phyloP scores from a whole-genome alignment of 306 rosid genomes.

The Luffa aegyptiaca region DNA sequence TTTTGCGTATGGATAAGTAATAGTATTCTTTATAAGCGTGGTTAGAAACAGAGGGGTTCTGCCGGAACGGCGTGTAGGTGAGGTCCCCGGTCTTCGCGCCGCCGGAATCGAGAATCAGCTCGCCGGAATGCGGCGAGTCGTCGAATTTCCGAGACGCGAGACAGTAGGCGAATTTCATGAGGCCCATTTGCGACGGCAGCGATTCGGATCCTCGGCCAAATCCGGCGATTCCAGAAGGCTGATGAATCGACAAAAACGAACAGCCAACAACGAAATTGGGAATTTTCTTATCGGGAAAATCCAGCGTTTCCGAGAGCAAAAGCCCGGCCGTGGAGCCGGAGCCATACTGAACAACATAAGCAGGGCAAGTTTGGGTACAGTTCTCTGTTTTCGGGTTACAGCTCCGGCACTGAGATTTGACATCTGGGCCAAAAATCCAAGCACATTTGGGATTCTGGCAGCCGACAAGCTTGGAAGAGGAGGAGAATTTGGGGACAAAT shows the following conservation, averaged over 20 bases:
- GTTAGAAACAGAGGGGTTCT: constrained; percentile 28
- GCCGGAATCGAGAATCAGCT: constrained; percentile 47
- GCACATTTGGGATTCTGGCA: constrained; percentile 68
- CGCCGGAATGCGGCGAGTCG: constrained; percentile 44
- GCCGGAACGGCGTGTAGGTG: constrained; percentile 58
- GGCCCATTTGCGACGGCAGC: constrained; percentile 62
- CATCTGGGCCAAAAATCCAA: constrained; percentile 37
- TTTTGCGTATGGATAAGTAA: constrained; percentile 42
- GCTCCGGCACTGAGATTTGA: constrained; percentile 34
- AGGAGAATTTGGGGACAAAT: constrained; percentile 59
- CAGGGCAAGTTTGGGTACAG: constrained; percentile 49
- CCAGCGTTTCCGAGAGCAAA: constrained; percentile 46
- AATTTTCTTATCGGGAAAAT: constrained; percentile 29
- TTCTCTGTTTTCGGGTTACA: constrained; percentile 21
- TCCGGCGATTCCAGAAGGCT: constrained; percentile 85
- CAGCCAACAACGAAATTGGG: constrained; percentile 59
- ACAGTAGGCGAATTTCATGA: constrained; percentile 69
- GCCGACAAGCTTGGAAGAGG: constrained; percentile 48
- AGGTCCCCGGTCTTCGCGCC: constrained; percentile 15
- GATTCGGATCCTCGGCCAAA: constrained; percentile 78
- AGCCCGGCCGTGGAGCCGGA: constrained; percentile 59
- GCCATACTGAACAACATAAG: constrained; percentile 58
- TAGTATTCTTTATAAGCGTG: constrained; percentile 46
- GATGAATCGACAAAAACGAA: constrained; percentile 54
- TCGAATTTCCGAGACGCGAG: constrained; percentile 58